phyloP scores from a whole-genome alignment of 805 yeast genomes.

The Barnettozyma salicaria region DNA sequence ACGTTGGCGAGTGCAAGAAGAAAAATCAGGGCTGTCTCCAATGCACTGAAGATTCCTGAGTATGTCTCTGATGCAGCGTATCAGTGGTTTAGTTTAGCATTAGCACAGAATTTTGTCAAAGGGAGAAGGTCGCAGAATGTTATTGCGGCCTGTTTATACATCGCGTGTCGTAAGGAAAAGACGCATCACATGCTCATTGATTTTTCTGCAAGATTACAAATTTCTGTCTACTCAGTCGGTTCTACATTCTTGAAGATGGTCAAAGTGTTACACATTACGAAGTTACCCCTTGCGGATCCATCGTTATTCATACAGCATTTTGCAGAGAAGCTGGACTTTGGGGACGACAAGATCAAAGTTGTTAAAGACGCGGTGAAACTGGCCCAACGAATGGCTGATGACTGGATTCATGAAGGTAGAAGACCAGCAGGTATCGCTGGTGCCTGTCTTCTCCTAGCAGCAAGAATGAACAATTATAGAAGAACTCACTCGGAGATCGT shows the following conservation, averaged over 20 bases:
- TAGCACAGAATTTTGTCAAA: constrained; percentile 85
- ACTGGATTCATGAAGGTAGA: constrained; percentile 96
- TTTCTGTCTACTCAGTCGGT: constrained; percentile 90
- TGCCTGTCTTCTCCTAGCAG: constrained; percentile 87
- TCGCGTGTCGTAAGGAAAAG: constrained; percentile 86
- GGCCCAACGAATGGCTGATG: constrained; percentile 86
- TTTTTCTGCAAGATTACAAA: constrained; percentile 83
- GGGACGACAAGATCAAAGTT: constrained; percentile 66
- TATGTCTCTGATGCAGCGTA: constrained; percentile 80
- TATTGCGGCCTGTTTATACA: constrained; percentile 87
- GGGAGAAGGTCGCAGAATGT: constrained; percentile 97
- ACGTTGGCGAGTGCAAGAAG: constrained; percentile 80
- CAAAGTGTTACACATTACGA: constrained; percentile 69
- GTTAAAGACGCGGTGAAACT: constrained; percentile 81
- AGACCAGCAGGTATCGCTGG: constrained; percentile 99
- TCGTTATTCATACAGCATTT: constrained; percentile 90
- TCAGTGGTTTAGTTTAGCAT: constrained; percentile 84
- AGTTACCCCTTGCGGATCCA: constrained; percentile 88
- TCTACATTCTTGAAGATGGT: constrained; percentile 93
- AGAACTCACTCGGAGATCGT: constrained; percentile 91
- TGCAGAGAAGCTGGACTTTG: constrained; percentile 80
- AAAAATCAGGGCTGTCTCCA: constrained; percentile 74
- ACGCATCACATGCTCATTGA: constrained; percentile 96
- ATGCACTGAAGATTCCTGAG: constrained; percentile 73
- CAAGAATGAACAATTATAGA: constrained; percentile 93